These are phyloP conservation scores for Lasiosphaeria ovina DNA, from an alignment of 495 filamentous ascomycete species.

Conservation along the genomic window DNA sequence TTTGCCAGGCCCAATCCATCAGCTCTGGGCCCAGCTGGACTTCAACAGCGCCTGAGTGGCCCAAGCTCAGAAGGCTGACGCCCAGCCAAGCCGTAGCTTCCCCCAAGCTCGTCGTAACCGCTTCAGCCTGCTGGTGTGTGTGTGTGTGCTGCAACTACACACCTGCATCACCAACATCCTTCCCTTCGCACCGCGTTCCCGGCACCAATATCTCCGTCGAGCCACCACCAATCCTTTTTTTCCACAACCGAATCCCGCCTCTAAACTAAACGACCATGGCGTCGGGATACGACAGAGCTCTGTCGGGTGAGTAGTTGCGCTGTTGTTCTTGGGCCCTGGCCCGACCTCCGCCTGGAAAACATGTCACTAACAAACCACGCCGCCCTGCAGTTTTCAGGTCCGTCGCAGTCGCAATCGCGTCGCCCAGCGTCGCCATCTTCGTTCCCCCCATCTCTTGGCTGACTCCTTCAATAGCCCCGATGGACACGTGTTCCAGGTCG, in stretches of 20 bases:
- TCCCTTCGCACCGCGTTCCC: neutral
- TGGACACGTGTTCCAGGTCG: slow-evolving; percentile 99
- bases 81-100: slow-evolving; percentile 14
- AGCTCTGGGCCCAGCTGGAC: neutral
- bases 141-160: neutral
- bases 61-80: neutral
- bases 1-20: too few species aligned
- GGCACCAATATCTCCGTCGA: too few species aligned
- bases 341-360: slow-evolving; percentile 9
- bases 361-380: slow-evolving; percentile 38
- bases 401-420: slow-evolving; percentile 34
- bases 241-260: neutral
- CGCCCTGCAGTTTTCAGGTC: slow-evolving; percentile 61
- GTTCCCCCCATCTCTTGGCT: slow-evolving; percentile 31
- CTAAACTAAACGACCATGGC: slow-evolving; percentile 53
- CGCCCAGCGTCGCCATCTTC: slow-evolving; percentile 14
- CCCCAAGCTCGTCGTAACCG: slow-evolving; percentile 23
- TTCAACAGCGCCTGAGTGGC: neutral
- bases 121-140: slow-evolving; percentile 19
- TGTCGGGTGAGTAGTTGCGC: slow-evolving; percentile 67
- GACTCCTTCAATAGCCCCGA: slow-evolving; percentile 67
- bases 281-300: slow-evolving; percentile 90
- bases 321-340: slow-evolving; percentile 1
- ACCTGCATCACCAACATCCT: slow-evolving; percentile 5
- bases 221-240: neutral